Percentiles rank a stretch among this genome's conserved stretches.
These are phyloP conservation scores for Mycocentrospora acerina DNA, from an alignment of 2,329 filamentous ascomycete genomes.

Conservation along the genomic window DNA sequence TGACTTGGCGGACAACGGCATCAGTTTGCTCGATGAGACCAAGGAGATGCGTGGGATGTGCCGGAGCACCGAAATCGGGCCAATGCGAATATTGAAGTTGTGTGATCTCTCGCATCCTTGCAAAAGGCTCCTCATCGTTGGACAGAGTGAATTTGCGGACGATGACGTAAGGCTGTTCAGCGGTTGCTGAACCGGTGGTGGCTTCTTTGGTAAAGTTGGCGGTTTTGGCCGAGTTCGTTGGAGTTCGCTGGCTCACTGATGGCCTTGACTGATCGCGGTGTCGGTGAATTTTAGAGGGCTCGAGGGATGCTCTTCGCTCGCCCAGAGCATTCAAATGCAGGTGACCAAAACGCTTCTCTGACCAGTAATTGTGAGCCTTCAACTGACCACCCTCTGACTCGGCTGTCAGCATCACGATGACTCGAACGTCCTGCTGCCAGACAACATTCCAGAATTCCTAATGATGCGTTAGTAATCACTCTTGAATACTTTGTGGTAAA, in stretches of 20 bases:
- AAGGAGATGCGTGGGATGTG: constrained; percentile 82
- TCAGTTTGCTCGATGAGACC: constrained; percentile 88
- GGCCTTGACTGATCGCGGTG: constrained; percentile 41
- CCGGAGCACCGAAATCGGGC: constrained; percentile 94
- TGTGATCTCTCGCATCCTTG: constrained; percentile 85
- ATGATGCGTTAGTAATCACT: constrained; percentile 15
- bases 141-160: constrained; percentile 85
- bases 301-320: constrained; percentile 78
- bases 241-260: constrained; percentile 35
- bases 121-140: constrained; percentile 75
- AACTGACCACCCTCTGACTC: constrained; percentile 90
- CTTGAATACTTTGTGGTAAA: neutral
- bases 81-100: constrained; percentile 95
- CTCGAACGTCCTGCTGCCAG: constrained; percentile 94
- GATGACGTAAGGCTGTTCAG: constrained; percentile 72
- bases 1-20: constrained; percentile 60
- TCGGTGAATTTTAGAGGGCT: constrained; percentile 57
- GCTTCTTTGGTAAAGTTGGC: constrained; percentile 31
- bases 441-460: constrained; percentile 97
- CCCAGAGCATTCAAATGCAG: constrained; percentile 75
- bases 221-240: constrained; percentile 35
- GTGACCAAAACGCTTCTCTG: constrained; percentile 72
- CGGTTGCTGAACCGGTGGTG: constrained; percentile 27
- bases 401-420: constrained; percentile 95
- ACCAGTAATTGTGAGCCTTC: constrained; percentile 96